Base-by-base conservation (phyloP, 192 early-diverging fungal species). In the Phlyctochytrium arcticum region DNA sequence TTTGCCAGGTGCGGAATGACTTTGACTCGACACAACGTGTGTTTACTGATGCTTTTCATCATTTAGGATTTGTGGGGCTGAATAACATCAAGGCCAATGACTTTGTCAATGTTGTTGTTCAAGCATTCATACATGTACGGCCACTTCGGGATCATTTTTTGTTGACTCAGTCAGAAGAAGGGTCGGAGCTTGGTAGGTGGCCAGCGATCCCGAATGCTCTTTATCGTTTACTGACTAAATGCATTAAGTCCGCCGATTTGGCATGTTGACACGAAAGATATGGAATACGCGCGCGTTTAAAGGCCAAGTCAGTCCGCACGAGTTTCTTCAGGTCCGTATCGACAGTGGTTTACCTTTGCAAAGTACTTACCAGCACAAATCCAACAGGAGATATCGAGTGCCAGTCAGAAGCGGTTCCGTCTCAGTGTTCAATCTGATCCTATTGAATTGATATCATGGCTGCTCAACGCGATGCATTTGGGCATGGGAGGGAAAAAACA, bases 41-140 rank as follows among this genome's bases (percentile, higher is more conserved):
- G 15, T 12, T 44, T 44, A 44, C 39, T 12, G n/a, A 44, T 44
- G 39, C 39, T 44, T 44, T 44, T 12, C 39, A 12, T 50, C 3
- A 15, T 46, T 4, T 23, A 89, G 86, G 96, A 0, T 95, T 93
- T 71, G 87, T 97, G 26, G 94, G 96, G 2, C 66, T 98, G 32
- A 97, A 97, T 64, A 95, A 92, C 57, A 85, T 97, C 60, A 98
- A 98, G 67, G 82, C 84, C 15, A 98, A 94, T 67, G 94, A 96
- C 68, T 95, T 92, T 73, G 86, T 96, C 44, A 98, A 96, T 68
- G 92, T 89, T 10, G 85, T 93, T 37, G 77, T 98, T 27, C 94
- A 97, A 70, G 85, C 89, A 2, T 71, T 98, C 15, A 85, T 86
- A 0, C 96, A 97, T 61, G 85, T 96, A 29, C 80, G 86, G 36